A percentile compares a stretch with the other conserved stretches of the same genome.
phyloP scores from a whole-genome alignment of 192 early-diverging fungal genomes.

The Backusella liffmaniae region DNA sequence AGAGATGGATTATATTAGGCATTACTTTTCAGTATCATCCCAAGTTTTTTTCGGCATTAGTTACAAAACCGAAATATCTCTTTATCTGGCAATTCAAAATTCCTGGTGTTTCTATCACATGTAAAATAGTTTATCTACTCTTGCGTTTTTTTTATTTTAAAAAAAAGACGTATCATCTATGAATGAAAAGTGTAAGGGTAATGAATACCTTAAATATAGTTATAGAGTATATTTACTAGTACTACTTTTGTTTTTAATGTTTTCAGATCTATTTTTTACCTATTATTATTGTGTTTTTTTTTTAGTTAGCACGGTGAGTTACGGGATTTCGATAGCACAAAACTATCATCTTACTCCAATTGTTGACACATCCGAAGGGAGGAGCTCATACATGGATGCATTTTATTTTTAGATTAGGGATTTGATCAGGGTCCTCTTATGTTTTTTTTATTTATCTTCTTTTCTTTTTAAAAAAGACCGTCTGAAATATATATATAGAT shows the following conservation, averaged over 20 bases:
- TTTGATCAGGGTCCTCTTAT: constrained; percentile 1
- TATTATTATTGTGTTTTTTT: neutral
- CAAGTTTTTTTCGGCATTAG: neutral
- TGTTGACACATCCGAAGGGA: constrained; percentile 1
- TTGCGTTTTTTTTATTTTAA: neutral
- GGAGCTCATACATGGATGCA: neutral
- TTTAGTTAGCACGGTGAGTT: neutral
- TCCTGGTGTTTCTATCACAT: neutral
- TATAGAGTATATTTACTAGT: too few species aligned
- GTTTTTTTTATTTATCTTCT: neutral
- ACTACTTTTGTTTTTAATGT: neutral
- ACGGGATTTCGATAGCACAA: neutral
- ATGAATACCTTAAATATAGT: too few species aligned
- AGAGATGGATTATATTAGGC: neutral
- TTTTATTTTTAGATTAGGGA: neutral
- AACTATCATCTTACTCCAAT: neutral
- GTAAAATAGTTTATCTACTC: neutral
- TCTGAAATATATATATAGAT: neutral
- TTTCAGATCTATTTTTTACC: neutral
- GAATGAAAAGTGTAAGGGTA: too few species aligned
- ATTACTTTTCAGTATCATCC: neutral
- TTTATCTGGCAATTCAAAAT: neutral
- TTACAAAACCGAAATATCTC: neutral
- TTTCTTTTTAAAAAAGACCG: neutral
- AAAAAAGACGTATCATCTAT: too few species aligned